Conservation (phyloP, 805 yeast species). For the Schizosaccharomyces lindneri region DNA sequence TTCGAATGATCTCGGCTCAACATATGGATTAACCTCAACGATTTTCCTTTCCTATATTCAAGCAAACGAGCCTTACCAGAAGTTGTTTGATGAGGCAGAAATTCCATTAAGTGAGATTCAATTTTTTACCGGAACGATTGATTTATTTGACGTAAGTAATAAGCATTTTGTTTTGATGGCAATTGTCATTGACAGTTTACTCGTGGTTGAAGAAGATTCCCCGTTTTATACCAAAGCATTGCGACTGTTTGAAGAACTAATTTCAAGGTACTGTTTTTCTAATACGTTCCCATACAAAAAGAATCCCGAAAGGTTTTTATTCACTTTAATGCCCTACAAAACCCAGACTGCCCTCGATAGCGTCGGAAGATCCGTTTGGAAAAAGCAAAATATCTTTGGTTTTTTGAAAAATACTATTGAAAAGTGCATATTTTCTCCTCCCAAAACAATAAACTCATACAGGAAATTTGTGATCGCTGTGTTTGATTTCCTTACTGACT, state of each 20-base stretch:
- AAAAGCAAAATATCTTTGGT: not conserved
- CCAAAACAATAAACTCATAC: not conserved
- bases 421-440: not conserved
- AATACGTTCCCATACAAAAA: not conserved
- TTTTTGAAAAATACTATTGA: not conserved
- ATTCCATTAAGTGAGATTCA: not conserved
- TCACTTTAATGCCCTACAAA: not conserved
- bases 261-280: not conserved
- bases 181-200: not conserved
- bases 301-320: not conserved
- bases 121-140: not conserved
- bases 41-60: not conserved
- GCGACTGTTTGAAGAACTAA: not conserved
- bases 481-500: not conserved
- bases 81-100: not conserved
- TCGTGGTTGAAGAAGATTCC: not conserved
- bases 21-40: not conserved
- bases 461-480: not conserved
- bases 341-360: not conserved
- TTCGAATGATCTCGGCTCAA: not conserved
- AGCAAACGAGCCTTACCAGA: not conserved
- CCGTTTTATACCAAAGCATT: not conserved
- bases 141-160: not conserved
- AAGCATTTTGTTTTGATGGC: not conserved
- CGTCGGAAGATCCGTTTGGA: not conserved